Evolutionary conservation across 2,329 filamentous ascomycete genomes (phyloP), one percentile per base, ranked within the genome.

Genomic region (Thelonectria olida): DNA sequence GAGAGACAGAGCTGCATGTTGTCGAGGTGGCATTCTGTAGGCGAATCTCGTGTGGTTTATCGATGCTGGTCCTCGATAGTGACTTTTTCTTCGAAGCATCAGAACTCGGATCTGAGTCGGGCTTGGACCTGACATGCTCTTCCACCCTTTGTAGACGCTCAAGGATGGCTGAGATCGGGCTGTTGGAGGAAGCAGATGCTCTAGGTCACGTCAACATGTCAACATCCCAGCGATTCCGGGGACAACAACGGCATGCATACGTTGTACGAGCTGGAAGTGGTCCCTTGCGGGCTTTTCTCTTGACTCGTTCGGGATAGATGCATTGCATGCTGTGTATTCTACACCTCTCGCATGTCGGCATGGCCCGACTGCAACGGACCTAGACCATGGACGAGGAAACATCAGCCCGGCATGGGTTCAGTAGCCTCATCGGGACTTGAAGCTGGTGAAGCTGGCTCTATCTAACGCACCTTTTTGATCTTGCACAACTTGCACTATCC

Each of bases 121-220:
- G 36, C 27, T 36, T 12, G 42, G 6, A 54, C 53, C 27, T 3
- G 50, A 19, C 31, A 50, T 67, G 70, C 13, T 70, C 60, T 50
- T 75, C 73, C 7, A 75, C 69, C 3, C 71, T 72, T 22, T 73
- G 67, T 0, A 75, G 25, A 2, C 73, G 66, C 56, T 74, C 67
- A 15, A 75, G 71, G 13, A 75, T 75, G n/a, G 68, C 67, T 2
- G 64, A 62, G 0, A 74, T 58, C 9, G 73, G 61, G 17, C 54
- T 53, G 12, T 38, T 45, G 9, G 53, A 47, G 3, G 62, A 45
- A 9, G 58, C 67, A 51, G 48, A 28, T 38, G 28, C 28, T 9
- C 47, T 52, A n/a, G 45, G 45, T n/a, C n/a, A n/a, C 39, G 62
- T 49, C 42, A 9, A 36, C 15, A 20, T 38, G 54, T 64, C 22